Evolutionary conservation across 2,329 filamentous ascomycete species (phyloP), one percentile per base, ranked within the genome.

Genomic region (Sporothrix pallida): DNA sequence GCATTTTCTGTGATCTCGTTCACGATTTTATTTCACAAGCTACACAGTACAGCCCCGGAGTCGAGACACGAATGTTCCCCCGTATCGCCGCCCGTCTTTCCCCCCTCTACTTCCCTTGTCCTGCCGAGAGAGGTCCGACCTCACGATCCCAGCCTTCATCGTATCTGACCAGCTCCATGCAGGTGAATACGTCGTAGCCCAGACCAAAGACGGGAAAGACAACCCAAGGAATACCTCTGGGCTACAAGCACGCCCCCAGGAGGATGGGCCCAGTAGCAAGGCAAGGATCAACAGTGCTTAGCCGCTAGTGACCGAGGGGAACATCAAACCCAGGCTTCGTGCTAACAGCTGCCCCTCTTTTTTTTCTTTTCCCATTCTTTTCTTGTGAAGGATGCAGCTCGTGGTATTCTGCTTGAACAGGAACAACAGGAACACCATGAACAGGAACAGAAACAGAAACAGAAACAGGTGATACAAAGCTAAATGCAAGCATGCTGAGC

Each of bases 301-400:
- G 67, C 65, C 52, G 67, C 67, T 70, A 70, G 50, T 70, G 46
- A 58, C 46, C 31, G 48, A 70, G 67, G 52, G 50, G 67, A 58
- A 58, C 50, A 54, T 70, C 67, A 70, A 58, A 56, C 67, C 67
- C 62, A 54, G 44, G 20, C 48, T 8, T 54, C 17, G 48, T 37
- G 3, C 58, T 15, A 37, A 7, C 31, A 7, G 15, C 37, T 9
- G 26, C 23, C 65, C 44, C 65, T 69, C 48, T 52, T 69, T 54
- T 52, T 8, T n/a, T 52, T 37, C 31, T 69, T 44, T 8, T n/a
- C 23, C 23, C 23, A 26, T 65, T 48, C 4, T 48, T 2, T 15
- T 37, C 5, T 15, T 60, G 31, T 37, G 31, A 37, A 37, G 52
- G 20, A 20, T 20, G 23, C 3, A 23, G 62, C 58, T 62, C 15